Conservation (phyloP, 1,284 basidiomycete species). For the Stereum hirsutum region DNA sequence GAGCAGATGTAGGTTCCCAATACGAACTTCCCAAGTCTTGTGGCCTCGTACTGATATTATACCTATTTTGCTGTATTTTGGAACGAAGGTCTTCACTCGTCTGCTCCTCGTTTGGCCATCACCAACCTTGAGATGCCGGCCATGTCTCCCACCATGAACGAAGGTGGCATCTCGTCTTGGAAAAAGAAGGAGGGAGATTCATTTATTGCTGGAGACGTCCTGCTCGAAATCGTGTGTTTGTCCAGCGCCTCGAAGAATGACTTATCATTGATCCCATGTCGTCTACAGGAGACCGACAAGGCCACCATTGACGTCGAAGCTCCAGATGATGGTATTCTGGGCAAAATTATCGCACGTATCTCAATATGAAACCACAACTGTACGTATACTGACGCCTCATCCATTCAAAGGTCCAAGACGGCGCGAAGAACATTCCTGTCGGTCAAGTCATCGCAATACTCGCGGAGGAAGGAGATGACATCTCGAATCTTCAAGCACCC, state of each 20-base stretch:
- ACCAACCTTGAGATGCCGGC: conserved; percentile 83
- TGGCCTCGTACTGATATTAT: no score
- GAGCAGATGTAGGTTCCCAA: no score
- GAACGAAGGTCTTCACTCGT: conserved; percentile 56
- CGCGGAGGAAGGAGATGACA: conserved; percentile 95
- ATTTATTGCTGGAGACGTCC: conserved; percentile 81
- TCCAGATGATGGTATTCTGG: conserved; percentile 91
- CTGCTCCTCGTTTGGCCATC: conserved; percentile 45
- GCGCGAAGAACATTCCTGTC: conserved; percentile 80
- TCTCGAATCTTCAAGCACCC: conserved; percentile 76
- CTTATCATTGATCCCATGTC: conserved; percentile 4
- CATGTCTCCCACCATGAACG: conserved; percentile 99
- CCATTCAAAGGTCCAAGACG: conserved; percentile 76
- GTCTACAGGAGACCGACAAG: conserved; percentile 90
- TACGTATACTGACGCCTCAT: no score
- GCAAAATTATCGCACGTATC: conserved; percentile 76
- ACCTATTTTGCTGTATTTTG: no score
- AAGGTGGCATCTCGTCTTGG: conserved; percentile 91
- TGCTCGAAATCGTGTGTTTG: conserved; percentile 83
- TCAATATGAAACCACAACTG: no score
- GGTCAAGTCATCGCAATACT: conserved; percentile 87
- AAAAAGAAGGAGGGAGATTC: conserved; percentile 86
- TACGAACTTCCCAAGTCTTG: no score
- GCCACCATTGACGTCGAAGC: conserved; percentile 99
- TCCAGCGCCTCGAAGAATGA: neutral